These are phyloP conservation scores for Thelonectria discophora DNA, from an alignment of 2,329 filamentous ascomycete genomes.

Conservation along the genomic window DNA sequence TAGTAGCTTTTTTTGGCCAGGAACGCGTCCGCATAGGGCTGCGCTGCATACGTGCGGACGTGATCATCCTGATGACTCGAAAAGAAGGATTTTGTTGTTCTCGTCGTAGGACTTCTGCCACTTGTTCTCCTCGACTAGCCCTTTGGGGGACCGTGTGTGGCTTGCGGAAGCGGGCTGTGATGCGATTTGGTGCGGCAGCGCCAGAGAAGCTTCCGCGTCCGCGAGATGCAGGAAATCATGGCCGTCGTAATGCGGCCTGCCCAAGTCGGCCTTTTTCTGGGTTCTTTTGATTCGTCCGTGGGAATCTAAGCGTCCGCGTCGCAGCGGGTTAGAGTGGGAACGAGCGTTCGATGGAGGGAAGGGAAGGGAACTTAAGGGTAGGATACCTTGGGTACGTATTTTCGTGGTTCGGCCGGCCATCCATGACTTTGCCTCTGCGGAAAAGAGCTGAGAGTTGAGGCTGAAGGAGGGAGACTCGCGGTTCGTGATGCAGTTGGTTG, in stretches of 20 bases:
- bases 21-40: constrained; percentile 12
- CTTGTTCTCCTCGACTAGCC: background rate
- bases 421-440: background rate
- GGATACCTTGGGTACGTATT: too few relatives aligned
- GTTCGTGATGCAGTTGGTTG: constrained; percentile 2
- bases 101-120: background rate
- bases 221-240: background rate
- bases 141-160: background rate
- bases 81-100: background rate
- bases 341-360: background rate
- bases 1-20: background rate
- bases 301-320: constrained; percentile 11
- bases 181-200: constrained; percentile 14
- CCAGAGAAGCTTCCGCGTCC: background rate
- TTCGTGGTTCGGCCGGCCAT: too few relatives aligned
- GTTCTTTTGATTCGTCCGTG: constrained; percentile 1
- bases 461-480: background rate
- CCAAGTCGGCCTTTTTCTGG: background rate
- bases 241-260: constrained; percentile 16
- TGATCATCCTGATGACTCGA: background rate
- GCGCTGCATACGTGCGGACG: constrained; percentile 9
- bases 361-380: too few relatives aligned
- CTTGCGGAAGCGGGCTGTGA: constrained; percentile 4
- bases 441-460: background rate
- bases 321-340: background rate